Percentiles rank a stretch among this genome's conserved stretches.
Conservation (phyloP, 2,329 filamentous ascomycete genomes). For the Cytospora leucostoma region DNA sequence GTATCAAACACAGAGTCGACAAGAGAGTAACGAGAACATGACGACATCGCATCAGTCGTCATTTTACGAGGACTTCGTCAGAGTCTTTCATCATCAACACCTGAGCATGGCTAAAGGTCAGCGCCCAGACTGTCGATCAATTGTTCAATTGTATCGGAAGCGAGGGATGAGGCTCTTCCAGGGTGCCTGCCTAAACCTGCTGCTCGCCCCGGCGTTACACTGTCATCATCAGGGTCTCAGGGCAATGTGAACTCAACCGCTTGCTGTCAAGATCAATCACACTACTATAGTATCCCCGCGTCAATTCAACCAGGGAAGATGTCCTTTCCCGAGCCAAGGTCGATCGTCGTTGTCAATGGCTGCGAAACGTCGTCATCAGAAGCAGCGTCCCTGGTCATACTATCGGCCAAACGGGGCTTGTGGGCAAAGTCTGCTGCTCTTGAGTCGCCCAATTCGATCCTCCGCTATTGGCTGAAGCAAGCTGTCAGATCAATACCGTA, state of each 20-base stretch:
- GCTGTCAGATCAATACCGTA: not conserved
- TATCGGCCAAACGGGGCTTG: not conserved
- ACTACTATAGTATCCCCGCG: conserved; percentile 9
- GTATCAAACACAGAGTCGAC: not conserved
- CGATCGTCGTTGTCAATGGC: not conserved
- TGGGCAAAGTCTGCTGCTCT: not conserved
- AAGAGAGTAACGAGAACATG: not conserved
- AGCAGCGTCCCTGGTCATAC: not conserved
- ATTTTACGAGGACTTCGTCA: not conserved
- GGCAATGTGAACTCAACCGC: conserved; percentile 4
- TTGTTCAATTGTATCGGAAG: conserved; percentile 6
- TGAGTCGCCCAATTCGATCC: not conserved
- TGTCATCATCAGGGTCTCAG: not conserved
- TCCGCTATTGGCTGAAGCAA: not conserved
- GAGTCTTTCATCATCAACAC: not conserved
- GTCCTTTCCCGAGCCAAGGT: conserved; percentile 14
- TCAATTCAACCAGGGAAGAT: conserved; percentile 12
- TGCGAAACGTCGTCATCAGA: not conserved
- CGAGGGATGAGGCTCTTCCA: conserved; percentile 11
- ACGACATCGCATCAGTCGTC: not conserved
- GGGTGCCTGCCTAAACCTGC: conserved; percentile 4
- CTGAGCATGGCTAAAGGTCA: not conserved
- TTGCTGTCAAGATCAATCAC: conserved; percentile 5
- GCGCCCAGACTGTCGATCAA: conserved; percentile 14
- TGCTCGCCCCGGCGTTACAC: no score